Evolutionary conservation across 495 filamentous ascomycete species (phyloP).

Genomic region (Penicillium psychrofluorescens): DNA sequence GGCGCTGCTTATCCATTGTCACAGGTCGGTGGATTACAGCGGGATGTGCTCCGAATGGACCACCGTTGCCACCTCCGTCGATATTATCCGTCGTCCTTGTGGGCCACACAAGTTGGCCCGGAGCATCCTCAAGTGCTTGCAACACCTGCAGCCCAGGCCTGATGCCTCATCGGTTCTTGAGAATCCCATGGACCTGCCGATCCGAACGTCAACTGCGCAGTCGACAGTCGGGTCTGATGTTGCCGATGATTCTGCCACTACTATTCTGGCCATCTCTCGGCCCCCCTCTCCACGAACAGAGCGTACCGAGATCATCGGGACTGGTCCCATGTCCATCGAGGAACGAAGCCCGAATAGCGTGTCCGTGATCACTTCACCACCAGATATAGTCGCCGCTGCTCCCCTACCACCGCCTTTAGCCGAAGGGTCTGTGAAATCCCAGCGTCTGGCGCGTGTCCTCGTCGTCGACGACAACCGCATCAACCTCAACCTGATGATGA

Average conservation of each 20-base stretch:
- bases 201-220: constrained; percentile 4
- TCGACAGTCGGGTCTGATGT: background rate
- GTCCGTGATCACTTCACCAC: constrained; percentile 3
- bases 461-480: constrained; percentile 73
- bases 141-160: constrained; percentile 7
- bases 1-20: constrained; percentile 31
- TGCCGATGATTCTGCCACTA: background rate
- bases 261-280: background rate
- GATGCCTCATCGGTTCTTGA: background rate
- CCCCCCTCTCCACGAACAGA: background rate
- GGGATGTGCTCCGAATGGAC: constrained; percentile 22
- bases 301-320: background rate
- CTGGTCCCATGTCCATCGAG: background rate
- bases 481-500: constrained; percentile 62
- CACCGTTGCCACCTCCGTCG: constrained; percentile 25
- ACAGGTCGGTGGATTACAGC: constrained; percentile 25
- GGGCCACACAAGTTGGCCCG: constrained; percentile 62
- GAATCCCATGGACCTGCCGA: constrained; percentile 10
- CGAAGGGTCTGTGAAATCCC: background rate
- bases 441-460: constrained; percentile 35
- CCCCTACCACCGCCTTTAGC: constrained; percentile 5
- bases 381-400: constrained; percentile 4
- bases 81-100: constrained; percentile 46
- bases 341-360: background rate
- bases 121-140: constrained; percentile 32